These are phyloP conservation scores for Apiospora hydei DNA, from an alignment of 2,329 filamentous ascomycete species.

Conservation along the genomic window DNA sequence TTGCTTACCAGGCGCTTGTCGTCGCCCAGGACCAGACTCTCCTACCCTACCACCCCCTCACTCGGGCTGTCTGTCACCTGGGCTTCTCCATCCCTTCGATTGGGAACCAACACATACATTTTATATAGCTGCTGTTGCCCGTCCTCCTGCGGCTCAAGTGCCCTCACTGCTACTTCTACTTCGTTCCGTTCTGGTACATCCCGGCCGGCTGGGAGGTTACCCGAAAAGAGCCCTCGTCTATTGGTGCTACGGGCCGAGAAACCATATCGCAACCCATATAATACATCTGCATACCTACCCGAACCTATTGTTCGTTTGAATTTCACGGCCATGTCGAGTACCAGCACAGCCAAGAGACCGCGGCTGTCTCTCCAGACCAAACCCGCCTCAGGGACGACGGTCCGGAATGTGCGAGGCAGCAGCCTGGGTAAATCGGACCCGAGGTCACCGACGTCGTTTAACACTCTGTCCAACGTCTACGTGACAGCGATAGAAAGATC, in stretches of 20 bases:
- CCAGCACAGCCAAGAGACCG: slow-evolving; percentile 54
- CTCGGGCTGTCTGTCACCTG: slow-evolving; percentile 9
- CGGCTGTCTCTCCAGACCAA: slow-evolving; percentile 65
- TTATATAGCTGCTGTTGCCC: slow-evolving; percentile 39
- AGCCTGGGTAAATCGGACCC: slow-evolving; percentile 57
- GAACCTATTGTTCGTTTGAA: slow-evolving; percentile 27
- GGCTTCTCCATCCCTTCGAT: slow-evolving; percentile 26
- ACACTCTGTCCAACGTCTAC: slow-evolving; percentile 72
- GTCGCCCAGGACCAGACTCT: slow-evolving; percentile 15
- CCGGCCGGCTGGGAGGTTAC: slow-evolving; percentile 36
- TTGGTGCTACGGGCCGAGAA: slow-evolving; percentile 34
- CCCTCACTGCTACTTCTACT: slow-evolving; percentile 28
- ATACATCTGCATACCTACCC: slow-evolving; percentile 19
- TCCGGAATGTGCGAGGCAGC: slow-evolving; percentile 50
- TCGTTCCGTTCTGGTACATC: slow-evolving; percentile 32
- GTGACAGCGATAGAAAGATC: slow-evolving; percentile 67
- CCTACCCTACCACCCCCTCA: slow-evolving; percentile 26
- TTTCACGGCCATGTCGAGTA: slow-evolving; percentile 45
- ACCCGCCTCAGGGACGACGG: slow-evolving; percentile 47
- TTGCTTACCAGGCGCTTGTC: slow-evolving; percentile 33
- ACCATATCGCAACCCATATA: not conserved
- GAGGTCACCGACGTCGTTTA: slow-evolving; percentile 68
- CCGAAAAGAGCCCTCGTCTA: slow-evolving; percentile 31
- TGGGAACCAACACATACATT: slow-evolving; percentile 29
- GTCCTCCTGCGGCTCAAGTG: slow-evolving; percentile 30